Conservation (phyloP, 139 green algal species). For the Tetraselmis striata region DNA sequence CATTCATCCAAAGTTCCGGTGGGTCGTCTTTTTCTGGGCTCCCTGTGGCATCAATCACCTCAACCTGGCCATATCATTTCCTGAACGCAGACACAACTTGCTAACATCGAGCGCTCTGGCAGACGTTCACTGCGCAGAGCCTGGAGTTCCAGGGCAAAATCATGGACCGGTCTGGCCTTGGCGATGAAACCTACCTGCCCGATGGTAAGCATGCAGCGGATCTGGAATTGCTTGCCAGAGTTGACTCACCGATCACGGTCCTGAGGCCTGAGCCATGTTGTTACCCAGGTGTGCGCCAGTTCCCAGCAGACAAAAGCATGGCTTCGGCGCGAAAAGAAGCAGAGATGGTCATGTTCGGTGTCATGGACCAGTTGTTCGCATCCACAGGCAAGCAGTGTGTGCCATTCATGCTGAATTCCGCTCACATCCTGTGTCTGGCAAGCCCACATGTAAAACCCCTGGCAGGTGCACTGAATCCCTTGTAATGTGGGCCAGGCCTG, state of each 20-base stretch:
- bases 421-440: too few relatives aligned
- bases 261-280: too few relatives aligned
- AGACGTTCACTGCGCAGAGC: constrained; percentile 65
- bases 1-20: neutral
- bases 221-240: too few relatives aligned
- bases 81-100: neutral
- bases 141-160: constrained; percentile 92
- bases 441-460: too few relatives aligned
- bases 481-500: constrained; percentile 33
- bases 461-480: too few relatives aligned
- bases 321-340: constrained; percentile 74
- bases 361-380: constrained; percentile 34
- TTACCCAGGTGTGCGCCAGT: neutral
- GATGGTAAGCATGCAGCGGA: constrained; percentile 48
- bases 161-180: constrained; percentile 72
- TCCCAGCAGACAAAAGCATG: constrained; percentile 50
- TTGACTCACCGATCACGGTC: too few relatives aligned
- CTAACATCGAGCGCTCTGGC: too few relatives aligned
- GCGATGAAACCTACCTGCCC: constrained; percentile 88
- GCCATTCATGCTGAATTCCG: too few relatives aligned
- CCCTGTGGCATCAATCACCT: too few relatives aligned
- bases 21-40: too few relatives aligned
- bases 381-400: too few relatives aligned
- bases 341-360: constrained; percentile 66
- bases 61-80: too few relatives aligned